Base-by-base conservation (phyloP, 139 green algal genomes). In the Coelastrella sp. region DNA sequence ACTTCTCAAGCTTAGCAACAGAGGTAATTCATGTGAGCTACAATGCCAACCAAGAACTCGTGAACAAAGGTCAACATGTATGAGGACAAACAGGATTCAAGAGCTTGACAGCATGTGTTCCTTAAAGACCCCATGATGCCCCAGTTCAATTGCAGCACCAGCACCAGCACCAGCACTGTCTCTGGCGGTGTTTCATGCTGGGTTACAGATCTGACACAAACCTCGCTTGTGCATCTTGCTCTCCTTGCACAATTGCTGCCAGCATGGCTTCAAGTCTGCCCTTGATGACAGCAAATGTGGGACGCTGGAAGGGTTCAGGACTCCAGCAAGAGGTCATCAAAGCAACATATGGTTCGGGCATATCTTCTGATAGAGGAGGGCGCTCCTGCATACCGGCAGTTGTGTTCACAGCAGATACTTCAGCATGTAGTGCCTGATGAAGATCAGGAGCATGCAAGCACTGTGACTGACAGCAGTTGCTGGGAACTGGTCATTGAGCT, bases 251-350 rank as follows among this genome's bases (percentile, higher is more conserved):
- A 32, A 62, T 51, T 5, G 7, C 21, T 5, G 11, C 40, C 40
- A 74, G 15, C 60, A 84, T 73, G 60, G 19, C 25, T 4, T 48
- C n/a, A 21, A 84, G 37, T 23, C 25, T n/a, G 7, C 41, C 21
- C 38, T n/a, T 25, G 11, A 96, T 81, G 34, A 89, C 32, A 41
- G 11, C 74, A 30, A 90, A 88, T 27, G 35, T 84, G 2, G 91
- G 93, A 15, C 92, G 83, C 13, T 73, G 0, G 8, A 38, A 27
- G 0, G 91, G 88, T 13, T 94, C 57, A 6, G 71, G 25, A 25
- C 43, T 40, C 94, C 93, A 96, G 77, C 88, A 92, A 0, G 57
- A 48, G 5, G 81, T 43, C 68, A 96, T 81, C 45, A 97, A 86
- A 2, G 30, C n/a, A 3, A 19, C 19, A 19, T 92, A 85, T 19